Evolutionary conservation across 225 moss, liverwort and hornwort genomes (phyloP), one percentile per base, ranked within the genome.

Genomic region (Rhytidiadelphus loreus): DNA sequence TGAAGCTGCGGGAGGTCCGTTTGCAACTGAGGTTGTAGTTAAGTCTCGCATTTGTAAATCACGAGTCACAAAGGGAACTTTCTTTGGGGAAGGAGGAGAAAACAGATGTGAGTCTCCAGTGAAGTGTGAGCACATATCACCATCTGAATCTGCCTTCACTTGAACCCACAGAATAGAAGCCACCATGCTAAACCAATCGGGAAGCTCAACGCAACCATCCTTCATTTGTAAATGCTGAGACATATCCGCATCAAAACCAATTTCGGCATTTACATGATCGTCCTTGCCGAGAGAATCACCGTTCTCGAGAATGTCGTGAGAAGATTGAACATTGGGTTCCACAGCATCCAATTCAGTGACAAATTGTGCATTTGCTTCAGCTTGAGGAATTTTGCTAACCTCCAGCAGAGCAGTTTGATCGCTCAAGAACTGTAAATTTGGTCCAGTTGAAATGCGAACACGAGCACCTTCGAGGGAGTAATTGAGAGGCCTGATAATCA

Each of bases 91-190:
- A 82, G 94, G 77, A 77, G 95, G 94, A 80, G 94, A 89, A 77
- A 89, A 82, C 39, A 90, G 82, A 74, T 90, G 92, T 50, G 91
- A 88, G 61, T 91, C 88, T 80, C 93, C 94, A 91, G 90, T 88
- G 43, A 90, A 89, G 56, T 88, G 88, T 68, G 92, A 82, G 74
- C 82, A 86, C 70, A 89, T 87, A 80, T 90, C 91, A 79, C 90
- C 87, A 86, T 93, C 93, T 73, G 88, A 89, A 88, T 94, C 92
- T 71, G 96, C 96, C 88, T 92, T 92, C 63, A 95, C 94, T 90
- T 96, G 92, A 88, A 97, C 88, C 98, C 98, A 98, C 81, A 98
- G 63, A 32, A 97, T 91, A 90, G 94, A 92, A 53, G 94, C 69
- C 55, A 96, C 90, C 89, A 62, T 81, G 85, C 95, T 95, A 50